Base-by-base conservation (phyloP, 139 green algal genomes). In the Astrephomene gubernaculifera region DNA sequence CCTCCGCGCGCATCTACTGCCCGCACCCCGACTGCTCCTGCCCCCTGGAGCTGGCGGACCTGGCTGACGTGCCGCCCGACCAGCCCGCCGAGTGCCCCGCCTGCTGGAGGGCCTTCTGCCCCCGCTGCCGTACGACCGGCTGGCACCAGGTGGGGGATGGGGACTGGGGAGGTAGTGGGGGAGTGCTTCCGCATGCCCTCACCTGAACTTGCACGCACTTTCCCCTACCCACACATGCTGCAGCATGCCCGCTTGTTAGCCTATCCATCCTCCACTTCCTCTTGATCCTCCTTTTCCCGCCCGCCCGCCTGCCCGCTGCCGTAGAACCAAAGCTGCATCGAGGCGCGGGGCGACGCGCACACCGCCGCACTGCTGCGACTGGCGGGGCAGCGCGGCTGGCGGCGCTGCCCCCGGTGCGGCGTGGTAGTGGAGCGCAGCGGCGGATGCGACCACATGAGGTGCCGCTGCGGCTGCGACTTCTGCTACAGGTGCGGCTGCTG, bases 371-470 rank as follows among this genome's bases (percentile, higher is more conserved):
- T 93, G 81, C 82, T 93, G 35, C 79, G 81, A 7, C 81, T 93
- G 52, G 73, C 70, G 6, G 57, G 43, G 19, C 24, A 68, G 29
- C 49, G 84, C 29, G 17, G 41, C 35, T 90, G 90, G 89, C 76
- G 81, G 85, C 79, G 74, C 12, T 94, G 91, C 85, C 91, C 90
- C 4, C 65, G 57, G 31, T 94, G 91, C 31, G 61, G 89, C 9
- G 14, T 4, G 25, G 5, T 81, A 53, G 73, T 81, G 73, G 87
- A 93, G 71, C 87, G 89, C 35, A 87, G n/a, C 1, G 81, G 86
- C 31, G 91, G 91, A 57, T 92, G 90, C 89, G 90, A 89, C 68
- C 83, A 93, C 79, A 89, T 94, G 79, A 35, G 39, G n/a, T 94
- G 91, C 89, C 81, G 70, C 31, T 94, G 91, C 54, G 83, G 85